Percentiles rank a stretch among this genome's conserved stretches.
phyloP scores from a whole-genome alignment of 176 grass and related monocot genomes.

The Phyllostachys edulis region DNA sequence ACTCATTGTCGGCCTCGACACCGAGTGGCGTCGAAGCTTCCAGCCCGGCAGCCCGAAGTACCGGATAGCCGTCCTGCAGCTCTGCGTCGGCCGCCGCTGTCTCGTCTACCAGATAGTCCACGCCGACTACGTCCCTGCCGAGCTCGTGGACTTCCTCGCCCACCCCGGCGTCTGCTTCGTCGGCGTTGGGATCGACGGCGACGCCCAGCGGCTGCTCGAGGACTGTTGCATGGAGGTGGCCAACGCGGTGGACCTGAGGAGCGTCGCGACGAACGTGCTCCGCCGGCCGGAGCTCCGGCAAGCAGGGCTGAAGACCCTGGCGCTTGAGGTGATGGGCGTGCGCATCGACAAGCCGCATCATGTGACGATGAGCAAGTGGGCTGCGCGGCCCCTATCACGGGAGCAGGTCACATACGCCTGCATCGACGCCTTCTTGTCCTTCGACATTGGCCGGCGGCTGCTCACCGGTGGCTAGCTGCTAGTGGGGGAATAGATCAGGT shows the following conservation, averaged over 20 bases:
- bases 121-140: too few relatives aligned
- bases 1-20: slow-evolving; percentile 64
- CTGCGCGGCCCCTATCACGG: background rate
- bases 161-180: too few relatives aligned
- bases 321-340: slow-evolving; percentile 23
- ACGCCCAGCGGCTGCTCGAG: slow-evolving; percentile 24
- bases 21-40: slow-evolving; percentile 50
- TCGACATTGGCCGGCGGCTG: slow-evolving; percentile 46
- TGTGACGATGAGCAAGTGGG: slow-evolving; percentile 42
- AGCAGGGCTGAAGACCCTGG: slow-evolving; percentile 28
- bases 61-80: too few relatives aligned
- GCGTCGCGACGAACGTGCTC: slow-evolving; percentile 9
- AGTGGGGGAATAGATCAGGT: too few relatives aligned
- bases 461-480: background rate
- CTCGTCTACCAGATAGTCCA: too few relatives aligned
- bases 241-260: slow-evolving; percentile 17
- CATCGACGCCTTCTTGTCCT: slow-evolving; percentile 53
- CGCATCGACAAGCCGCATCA: background rate
- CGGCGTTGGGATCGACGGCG: slow-evolving; percentile 11
- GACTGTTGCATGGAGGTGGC: slow-evolving; percentile 11
- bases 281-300: slow-evolving; percentile 10
- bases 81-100: too few relatives aligned
- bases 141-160: too few relatives aligned
- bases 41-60: background rate
- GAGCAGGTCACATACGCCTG: slow-evolving; percentile 45